phyloP scores from a whole-genome alignment of 163 green algal species.

The Trebouxia gelatinosa region DNA sequence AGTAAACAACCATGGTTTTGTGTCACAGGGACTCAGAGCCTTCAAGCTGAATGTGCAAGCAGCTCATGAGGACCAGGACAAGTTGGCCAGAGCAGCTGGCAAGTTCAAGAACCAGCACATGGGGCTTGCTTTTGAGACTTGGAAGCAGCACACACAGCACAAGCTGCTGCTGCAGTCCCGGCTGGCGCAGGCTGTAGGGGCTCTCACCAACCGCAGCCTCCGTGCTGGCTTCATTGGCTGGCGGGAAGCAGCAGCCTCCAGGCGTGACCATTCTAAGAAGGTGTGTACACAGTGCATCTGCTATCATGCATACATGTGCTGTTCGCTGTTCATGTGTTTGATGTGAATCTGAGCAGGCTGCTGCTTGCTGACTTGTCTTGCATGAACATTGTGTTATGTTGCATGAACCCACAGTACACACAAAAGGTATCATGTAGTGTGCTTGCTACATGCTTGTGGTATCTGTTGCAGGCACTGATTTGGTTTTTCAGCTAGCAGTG shows the following conservation, averaged over 20 bases:
- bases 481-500: no score
- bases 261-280: slow-evolving; percentile 2
- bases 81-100: slow-evolving; percentile 25
- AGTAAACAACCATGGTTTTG: background rate
- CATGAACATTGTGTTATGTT: background rate
- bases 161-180: background rate
- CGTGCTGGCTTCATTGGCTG: slow-evolving; percentile 26
- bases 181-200: slow-evolving; percentile 29
- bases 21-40: slow-evolving; percentile 13
- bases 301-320: background rate
- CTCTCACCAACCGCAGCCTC: slow-evolving; percentile 3
- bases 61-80: background rate
- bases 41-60: slow-evolving; percentile 22
- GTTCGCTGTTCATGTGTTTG: background rate
- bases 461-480: no score
- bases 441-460: no score
- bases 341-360: background rate
- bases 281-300: background rate
- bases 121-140: slow-evolving; percentile 24
- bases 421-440: no score
- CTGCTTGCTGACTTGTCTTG: background rate
- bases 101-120: slow-evolving; percentile 14
- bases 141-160: slow-evolving; percentile 17
- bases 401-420: no score
- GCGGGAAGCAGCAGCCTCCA: slow-evolving; percentile 25